Evolutionary conservation across 1,139 yeast species (phyloP), one percentile per base, ranked within the genome.

Genomic region (Protomyces arabidopsidicola): DNA sequence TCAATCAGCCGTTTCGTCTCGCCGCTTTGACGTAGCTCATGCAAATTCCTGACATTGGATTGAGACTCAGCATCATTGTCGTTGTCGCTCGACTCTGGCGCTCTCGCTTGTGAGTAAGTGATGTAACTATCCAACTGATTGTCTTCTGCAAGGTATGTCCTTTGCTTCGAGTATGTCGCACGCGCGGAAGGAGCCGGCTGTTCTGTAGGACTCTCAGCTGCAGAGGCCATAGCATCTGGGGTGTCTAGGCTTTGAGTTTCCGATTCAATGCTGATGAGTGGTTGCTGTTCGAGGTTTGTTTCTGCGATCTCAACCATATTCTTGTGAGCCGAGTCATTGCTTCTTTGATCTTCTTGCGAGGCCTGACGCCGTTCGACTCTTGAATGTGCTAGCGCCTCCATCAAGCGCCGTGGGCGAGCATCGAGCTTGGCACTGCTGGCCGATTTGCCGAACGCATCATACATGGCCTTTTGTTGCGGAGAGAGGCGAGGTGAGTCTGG

Each of bases 1-100:
- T 76, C 77, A 1, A 68, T 60, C 48, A 71, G 72, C 50, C 75
- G 73, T 1, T 75, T 70, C 60, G 72, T 73, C n/a, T 70, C 71
- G 1, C 80, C 80, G 53, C 75, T 74, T 18, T 75, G 75, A n/a
- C 77, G 71, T n/a, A 77, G 69, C 27, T 75, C 77, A 22, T 74
- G 72, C 39, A 72, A 68, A 22, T 71, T 70, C 50, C 69, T 69
- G 35, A 70, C 54, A 35, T 20, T 27, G 10, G 35, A 27, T 5
- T 39, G n/a, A 6, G 54, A 10, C 27, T 18, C 45, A 34, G 31
- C 36, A 9, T 50, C 34, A 16, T 27, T 18, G 16, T 50, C 36
- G 35, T 3, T 27, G 35, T 14, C 22, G 16, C 24, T 1, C 12
- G 9, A 20, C 16, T 16, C 36, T 9, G 34, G 18, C 12, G 36